These are phyloP conservation scores for Populus trichocarpa DNA, from an alignment of 441 rosid species.

Conservation along the genomic window DNA sequence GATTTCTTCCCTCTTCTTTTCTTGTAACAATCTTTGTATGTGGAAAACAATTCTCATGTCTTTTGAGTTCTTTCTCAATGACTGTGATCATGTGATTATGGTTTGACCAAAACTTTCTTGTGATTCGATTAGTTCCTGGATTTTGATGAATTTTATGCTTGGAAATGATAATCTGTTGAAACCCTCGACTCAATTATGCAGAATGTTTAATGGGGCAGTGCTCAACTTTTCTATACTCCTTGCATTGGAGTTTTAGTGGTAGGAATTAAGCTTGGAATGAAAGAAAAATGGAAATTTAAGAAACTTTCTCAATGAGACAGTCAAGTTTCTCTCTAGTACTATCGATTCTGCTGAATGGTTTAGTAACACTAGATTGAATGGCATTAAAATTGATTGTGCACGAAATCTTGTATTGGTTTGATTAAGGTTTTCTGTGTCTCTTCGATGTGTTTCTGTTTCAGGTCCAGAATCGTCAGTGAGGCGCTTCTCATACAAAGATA, in stretches of 20 bases:
- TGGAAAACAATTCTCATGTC: background rate
- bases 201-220: background rate
- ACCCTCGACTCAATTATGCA: background rate
- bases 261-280: background rate
- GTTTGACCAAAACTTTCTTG: background rate
- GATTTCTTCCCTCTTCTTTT: background rate
- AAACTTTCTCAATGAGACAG: background rate
- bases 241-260: background rate
- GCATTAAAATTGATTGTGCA: background rate
- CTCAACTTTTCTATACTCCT: background rate
- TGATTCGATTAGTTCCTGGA: background rate
- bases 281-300: background rate
- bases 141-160: background rate
- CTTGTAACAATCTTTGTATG: background rate
- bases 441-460: slow-evolving; percentile 20
- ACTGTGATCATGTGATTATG: background rate
- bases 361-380: background rate
- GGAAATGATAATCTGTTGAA: background rate
- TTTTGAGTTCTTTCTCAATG: background rate
- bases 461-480: slow-evolving; percentile 50
- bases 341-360: background rate
- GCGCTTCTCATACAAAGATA: slow-evolving; percentile 58
- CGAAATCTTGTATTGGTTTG: background rate
- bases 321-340: background rate
- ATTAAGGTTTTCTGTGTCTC: background rate